Evolutionary conservation across 2,329 filamentous ascomycete genomes (phyloP), one percentile per base, ranked within the genome.

Genomic region (Pseudogymnoascus verrucosus): DNA sequence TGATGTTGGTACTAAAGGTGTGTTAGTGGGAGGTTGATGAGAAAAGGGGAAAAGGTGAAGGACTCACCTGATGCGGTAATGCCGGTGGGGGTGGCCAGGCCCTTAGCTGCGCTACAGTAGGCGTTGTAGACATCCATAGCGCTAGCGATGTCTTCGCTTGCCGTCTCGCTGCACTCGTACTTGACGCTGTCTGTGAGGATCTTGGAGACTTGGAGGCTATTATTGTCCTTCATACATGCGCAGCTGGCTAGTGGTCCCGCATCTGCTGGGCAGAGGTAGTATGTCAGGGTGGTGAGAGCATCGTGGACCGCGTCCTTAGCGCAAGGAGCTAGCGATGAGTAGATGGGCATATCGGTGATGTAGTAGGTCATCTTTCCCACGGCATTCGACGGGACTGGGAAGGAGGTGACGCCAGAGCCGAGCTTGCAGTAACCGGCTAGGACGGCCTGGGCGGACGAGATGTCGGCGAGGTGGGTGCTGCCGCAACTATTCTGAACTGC

Each of bases 361-460:
- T 82, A 80, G 68, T 84, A 85, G 0, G 80, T 77, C 78, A 85
- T 82, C 65, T 83, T 77, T 47, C 82, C 82, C 0, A 81, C 80
- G 5, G 82, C 81, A 28, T 74, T 70, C 0, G 77, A 71, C 1
- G 79, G 76, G 3, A 71, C 67, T 1, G 80, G 79, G 66, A 85
- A 83, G 0, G 74, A 75, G 0, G 79, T 79, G 0, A 79, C 82
- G 62, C 81, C 82, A 11, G 77, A 67, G 51, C 77, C 78, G 69
- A 84, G 76, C 21, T 74, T 76, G 68, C 82, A 85, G 68, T 83
- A 84, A 2, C 79, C 80, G 0, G 75, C 71, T 65, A 82, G 83
- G 63, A 84, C 78, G 5, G 74, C 75, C 63, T 81, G 77, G 1
- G 81, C 82, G 0, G 79, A 81, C 0, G 77, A 74, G 14, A 82